phyloP scores from a whole-genome alignment of 768 basidiomycete species.

The Cubamyces lactineus region DNA sequence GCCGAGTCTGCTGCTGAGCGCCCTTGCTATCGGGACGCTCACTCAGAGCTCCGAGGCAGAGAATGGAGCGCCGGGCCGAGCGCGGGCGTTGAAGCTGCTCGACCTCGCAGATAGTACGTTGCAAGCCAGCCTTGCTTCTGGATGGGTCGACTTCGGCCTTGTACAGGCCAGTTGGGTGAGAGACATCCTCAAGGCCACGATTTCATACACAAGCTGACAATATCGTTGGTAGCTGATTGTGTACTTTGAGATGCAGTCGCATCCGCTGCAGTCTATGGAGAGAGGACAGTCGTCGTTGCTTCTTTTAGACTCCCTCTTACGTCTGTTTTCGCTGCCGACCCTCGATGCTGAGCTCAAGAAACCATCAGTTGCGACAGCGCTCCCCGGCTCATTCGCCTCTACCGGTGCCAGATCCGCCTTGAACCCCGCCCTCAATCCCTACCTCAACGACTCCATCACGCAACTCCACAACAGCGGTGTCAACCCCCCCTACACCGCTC shows the following conservation, averaged over 20 bases:
- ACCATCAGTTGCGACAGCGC: slow-evolving; percentile 44
- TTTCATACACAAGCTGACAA: neutral
- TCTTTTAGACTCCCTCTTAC: slow-evolving; percentile 70
- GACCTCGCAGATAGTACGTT: slow-evolving; percentile 71
- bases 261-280: slow-evolving; percentile 57
- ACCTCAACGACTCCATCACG: neutral
- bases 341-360: slow-evolving; percentile 62
- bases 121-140: slow-evolving; percentile 70
- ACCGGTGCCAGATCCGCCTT: slow-evolving; percentile 11
- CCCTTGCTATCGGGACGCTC: slow-evolving; percentile 65
- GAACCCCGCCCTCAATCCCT: slow-evolving; percentile 46
- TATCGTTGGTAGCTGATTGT: slow-evolving; percentile 55
- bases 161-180: slow-evolving; percentile 67
- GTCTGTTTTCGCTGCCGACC: slow-evolving; percentile 54
- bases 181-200: neutral
- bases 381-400: neutral
- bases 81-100: slow-evolving; percentile 59
- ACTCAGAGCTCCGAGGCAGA: slow-evolving; percentile 71
- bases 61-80: slow-evolving; percentile 48
- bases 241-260: slow-evolving; percentile 71
- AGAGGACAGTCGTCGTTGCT: slow-evolving; percentile 59
- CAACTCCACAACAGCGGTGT: neutral
- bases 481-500: neutral
- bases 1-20: slow-evolving; percentile 64
- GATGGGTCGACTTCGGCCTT: slow-evolving; percentile 73